Conservation (phyloP, 495 filamentous ascomycete species). For the Aspergillus sclerotiicarbonarius region DNA sequence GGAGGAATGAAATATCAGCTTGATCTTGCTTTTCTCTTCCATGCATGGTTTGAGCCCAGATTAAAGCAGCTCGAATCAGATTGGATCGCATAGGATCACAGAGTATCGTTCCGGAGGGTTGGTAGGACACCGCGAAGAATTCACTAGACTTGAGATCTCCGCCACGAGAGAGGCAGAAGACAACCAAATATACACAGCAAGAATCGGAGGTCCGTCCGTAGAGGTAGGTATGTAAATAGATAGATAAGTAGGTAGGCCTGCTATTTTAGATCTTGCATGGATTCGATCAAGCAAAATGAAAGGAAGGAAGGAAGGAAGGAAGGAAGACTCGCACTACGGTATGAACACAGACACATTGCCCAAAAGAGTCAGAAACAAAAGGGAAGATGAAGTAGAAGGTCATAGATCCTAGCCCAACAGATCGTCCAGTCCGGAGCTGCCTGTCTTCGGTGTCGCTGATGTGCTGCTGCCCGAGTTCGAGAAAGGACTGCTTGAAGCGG, state of each 20-base stretch:
- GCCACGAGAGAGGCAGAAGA: neutral
- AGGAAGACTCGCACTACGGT: conserved; percentile 1
- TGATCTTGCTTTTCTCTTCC: too few species aligned
- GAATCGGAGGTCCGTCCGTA: too few species aligned
- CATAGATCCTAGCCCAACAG: conserved; percentile 52
- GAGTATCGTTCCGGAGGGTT: neutral
- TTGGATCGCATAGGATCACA: too few species aligned
- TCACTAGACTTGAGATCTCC: too few species aligned
- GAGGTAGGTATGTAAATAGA: neutral
- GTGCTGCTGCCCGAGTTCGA: conserved; percentile 30
- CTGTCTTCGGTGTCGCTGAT: conserved; percentile 33
- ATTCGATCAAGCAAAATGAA: neutral
- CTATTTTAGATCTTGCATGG: neutral
- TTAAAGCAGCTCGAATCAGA: too few species aligned
- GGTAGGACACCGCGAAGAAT: too few species aligned
- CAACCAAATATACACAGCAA: neutral
- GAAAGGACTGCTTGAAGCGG: conserved; percentile 35
- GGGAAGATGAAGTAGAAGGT: conserved; percentile 11
- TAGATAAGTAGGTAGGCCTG: neutral
- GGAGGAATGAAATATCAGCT: too few species aligned
- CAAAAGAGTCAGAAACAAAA: conserved; percentile 2
- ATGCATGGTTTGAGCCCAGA: too few species aligned
- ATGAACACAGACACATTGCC: neutral
- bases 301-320: conserved; percentile 8
- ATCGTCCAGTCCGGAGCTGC: conserved; percentile 59